phyloP scores from a whole-genome alignment of 2,329 filamentous ascomycete species.

The Rhytidhysteron rufulum region DNA sequence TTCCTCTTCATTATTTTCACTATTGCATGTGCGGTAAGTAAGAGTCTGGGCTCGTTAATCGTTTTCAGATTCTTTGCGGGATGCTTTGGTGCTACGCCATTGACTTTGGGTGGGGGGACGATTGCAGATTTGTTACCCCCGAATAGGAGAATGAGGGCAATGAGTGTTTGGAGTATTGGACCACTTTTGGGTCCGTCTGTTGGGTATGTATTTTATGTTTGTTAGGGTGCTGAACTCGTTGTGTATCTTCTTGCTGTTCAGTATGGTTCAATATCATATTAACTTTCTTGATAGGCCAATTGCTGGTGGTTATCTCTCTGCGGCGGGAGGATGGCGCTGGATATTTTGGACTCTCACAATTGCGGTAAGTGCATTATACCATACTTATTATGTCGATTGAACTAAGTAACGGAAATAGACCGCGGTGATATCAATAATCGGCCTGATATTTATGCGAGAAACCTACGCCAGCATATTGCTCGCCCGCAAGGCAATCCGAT shows the following conservation, averaged over 20 bases:
- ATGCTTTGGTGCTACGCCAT: slow-evolving; percentile 6
- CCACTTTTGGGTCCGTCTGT: slow-evolving; percentile 14
- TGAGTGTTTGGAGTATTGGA: slow-evolving; percentile 14
- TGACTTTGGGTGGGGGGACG: slow-evolving; percentile 11
- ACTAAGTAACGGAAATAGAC: slow-evolving; percentile 20
- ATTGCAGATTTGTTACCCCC: slow-evolving; percentile 10
- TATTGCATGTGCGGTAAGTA: slow-evolving; percentile 24
- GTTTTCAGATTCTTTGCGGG: slow-evolving; percentile 14
- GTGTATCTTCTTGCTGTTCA: too few relatives aligned
- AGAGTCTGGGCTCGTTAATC: slow-evolving; percentile 13
- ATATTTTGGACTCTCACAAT: slow-evolving; percentile 9
- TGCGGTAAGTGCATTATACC: slow-evolving; percentile 2
- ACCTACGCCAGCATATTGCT: slow-evolving; percentile 43
- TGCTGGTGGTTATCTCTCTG: slow-evolving; percentile 6
- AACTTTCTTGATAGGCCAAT: too few relatives aligned
- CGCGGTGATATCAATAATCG: slow-evolving; percentile 16
- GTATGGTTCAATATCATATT: too few relatives aligned
- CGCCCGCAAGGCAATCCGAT: slow-evolving; percentile 34
- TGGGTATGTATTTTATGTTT: too few relatives aligned
- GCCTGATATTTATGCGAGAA: slow-evolving; percentile 36
- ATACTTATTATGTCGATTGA: slow-evolving; percentile 2
- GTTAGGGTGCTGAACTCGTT: too few relatives aligned
- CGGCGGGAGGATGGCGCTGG: slow-evolving; percentile 8
- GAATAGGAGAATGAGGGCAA: slow-evolving; percentile 8
- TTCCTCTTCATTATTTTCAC: slow-evolving; percentile 46